Evolutionary conservation across 768 basidiomycete genomes (phyloP), one percentile per base, ranked within the genome.

Genomic region (Gautieria morchelliformis): DNA sequence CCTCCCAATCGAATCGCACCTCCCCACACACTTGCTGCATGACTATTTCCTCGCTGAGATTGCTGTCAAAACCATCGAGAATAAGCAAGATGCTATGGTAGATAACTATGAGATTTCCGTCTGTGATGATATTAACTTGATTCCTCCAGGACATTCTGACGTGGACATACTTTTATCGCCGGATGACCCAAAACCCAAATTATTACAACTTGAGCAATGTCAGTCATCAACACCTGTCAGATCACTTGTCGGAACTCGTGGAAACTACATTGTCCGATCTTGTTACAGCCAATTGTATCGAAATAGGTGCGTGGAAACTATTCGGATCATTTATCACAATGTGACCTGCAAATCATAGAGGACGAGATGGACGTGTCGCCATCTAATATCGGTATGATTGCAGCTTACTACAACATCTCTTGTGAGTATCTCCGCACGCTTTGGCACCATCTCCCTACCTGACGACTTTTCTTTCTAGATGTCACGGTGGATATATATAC

Each of bases 21-120:
- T 98, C 4, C 85, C 94, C 1, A 92, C 90, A 0, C 87, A 93
- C 67, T 74, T 88, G 58, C 73, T 99, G 1, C 95, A 97, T 64
- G 96, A 98, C 67, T 96, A 96, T 70, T 97, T 98, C 82, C 79
- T 97, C 52, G 93, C 95, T 0, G 96, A 98, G 70, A 96, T 98
- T 61, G 94, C 94, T 9, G 93, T 97, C 42, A 95, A 93, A 74
- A 98, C 94, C 12, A 97, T 98, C 58, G 93, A 98, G 73, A 98
- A 97, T 71, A 99, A 99, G 75, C 95, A 99, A 70, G 92, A 96
- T 68, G 90, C 90, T 0, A 89, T 93, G 87, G 89, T 87, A 60
- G 24, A 33, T n/a, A 39, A 33, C 46, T 14, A n/a, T 32, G n/a
- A 20, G 14, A 4, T 20, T 10, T 24, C 5, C 24, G n/a, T 30